These are phyloP conservation scores for Hippophae gyantsensis DNA, from an alignment of 306 rosid genomes.

Conservation along the genomic window DNA sequence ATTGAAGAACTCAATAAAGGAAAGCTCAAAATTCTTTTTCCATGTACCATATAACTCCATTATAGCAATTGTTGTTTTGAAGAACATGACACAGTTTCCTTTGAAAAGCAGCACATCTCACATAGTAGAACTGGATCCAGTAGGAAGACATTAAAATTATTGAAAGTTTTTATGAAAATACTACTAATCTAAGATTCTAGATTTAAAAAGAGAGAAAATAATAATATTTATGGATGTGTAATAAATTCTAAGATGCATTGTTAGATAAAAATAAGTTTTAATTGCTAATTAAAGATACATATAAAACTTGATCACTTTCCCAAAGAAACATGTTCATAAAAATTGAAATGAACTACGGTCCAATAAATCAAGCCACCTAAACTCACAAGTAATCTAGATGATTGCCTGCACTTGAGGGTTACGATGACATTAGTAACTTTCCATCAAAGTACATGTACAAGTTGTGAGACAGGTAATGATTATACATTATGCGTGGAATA, in stretches of 20 bases:
- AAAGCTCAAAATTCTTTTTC: constrained; percentile 7
- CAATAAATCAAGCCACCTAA: constrained; percentile 97
- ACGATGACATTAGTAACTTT: constrained; percentile 15
- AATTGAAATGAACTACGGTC: constrained; percentile 98
- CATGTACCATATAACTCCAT: constrained; percentile 97
- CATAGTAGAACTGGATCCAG: constrained; percentile 73
- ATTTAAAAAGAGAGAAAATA: background rate
- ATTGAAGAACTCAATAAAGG: background rate
- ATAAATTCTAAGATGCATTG: constrained; percentile 4
- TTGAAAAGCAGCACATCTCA: constrained; percentile 99
- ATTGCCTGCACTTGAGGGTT: constrained; percentile 14
- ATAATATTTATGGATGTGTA: background rate
- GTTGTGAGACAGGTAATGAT: no score
- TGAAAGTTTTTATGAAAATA: background rate
- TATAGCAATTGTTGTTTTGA: constrained; percentile 89
- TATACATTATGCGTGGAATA: no score
- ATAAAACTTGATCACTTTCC: constrained; percentile 99
- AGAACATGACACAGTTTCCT: constrained; percentile 96
- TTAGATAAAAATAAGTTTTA: constrained; percentile 20
- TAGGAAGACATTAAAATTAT: constrained; percentile 22
- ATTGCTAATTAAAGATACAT: constrained; percentile 31
- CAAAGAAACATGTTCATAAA: constrained; percentile 99
- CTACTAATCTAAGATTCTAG: constrained; percentile 7
- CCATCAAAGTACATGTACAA: background rate
- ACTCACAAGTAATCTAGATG: constrained; percentile 95